Base-by-base conservation (phyloP, 352 stramenopile species). In the Globisporangium abappressorium region DNA sequence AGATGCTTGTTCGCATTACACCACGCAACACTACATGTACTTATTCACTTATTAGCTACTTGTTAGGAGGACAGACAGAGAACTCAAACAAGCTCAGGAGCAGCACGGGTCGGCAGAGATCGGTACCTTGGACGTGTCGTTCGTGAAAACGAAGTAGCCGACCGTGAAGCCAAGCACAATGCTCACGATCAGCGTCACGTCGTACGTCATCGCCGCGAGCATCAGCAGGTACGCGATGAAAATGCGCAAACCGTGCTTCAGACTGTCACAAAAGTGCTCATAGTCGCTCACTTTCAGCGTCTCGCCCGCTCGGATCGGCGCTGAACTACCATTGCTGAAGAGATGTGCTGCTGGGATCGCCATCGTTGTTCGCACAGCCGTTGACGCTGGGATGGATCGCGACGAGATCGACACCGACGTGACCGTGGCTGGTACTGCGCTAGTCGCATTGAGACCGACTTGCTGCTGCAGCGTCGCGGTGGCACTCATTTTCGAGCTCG, bases 151-250 rank as follows among this genome's bases (percentile, higher is more conserved):
- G 57, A 81, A 89, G 72, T 87, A 92, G 64, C 85, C 78, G 53
- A 83, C 53, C 72, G 80, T 78, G 58, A 89, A 92, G 49, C 85
- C 85, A 9, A 74, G 62, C n/a, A 93, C 78, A 56, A 87, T 89
- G 57, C 80, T 87, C 15, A 47, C 70, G 49, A 92, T 78, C 12
- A 93, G 73, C 62, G 70, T 76, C 62, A 89, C 66, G 68, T 91
- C 79, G 71, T 93, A 93, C 66, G 85, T 93, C 85, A 93, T 93
- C 64, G 75, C 79, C 59, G 84, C 84, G 20, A 93, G 79, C 85
- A 93, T 93, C 56, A 93, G 76, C 69, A 93, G 53, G 51, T 92
- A 93, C 62, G 85, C 85, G 34, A 93, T 64, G n/a, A 89, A 59
- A 62, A 92, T 90, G n/a, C 79, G 66, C 57, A 81, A 62, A 4